These are phyloP conservation scores for Pythium oligandrum DNA, from an alignment of 352 stramenopile genomes.

Conservation along the genomic window DNA sequence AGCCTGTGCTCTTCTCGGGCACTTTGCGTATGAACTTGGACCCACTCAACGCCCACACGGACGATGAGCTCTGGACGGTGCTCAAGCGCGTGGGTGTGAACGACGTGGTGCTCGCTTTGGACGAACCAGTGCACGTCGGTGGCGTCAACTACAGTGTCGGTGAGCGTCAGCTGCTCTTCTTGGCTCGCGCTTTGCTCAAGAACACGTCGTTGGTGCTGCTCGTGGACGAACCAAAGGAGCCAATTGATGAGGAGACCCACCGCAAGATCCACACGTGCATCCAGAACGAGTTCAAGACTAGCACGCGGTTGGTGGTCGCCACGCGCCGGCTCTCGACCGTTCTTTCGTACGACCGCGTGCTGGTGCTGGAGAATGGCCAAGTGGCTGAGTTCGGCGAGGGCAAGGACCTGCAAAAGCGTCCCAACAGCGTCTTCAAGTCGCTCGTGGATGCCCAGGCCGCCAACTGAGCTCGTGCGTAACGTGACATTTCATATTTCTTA, in stretches of 20 bases:
- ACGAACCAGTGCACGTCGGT: conserved; percentile 81
- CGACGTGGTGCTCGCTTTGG: conserved; percentile 46
- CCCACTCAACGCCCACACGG: conserved; percentile 69
- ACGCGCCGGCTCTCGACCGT: conserved; percentile 96
- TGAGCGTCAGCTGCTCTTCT: conserved; percentile 92
- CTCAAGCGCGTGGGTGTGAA: conserved; percentile 28
- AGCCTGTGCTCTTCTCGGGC: conserved; percentile 90
- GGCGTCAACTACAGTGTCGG: conserved; percentile 93
- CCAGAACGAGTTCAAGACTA: conserved; percentile 46
- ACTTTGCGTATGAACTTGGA: conserved; percentile 88
- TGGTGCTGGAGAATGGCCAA: conserved; percentile 95
- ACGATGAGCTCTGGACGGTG: conserved; percentile 42
- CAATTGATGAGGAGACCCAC: conserved; percentile 88
- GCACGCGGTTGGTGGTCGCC: conserved; percentile 95
- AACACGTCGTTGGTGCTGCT: conserved; percentile 89
- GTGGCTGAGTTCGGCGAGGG: conserved; percentile 89
- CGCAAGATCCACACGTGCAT: conserved; percentile 81
- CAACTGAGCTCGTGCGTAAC: too few species aligned
- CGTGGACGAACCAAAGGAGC: conserved; percentile 97
- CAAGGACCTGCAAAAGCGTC: conserved; percentile 67
- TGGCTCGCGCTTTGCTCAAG: conserved; percentile 89
- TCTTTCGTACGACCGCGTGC: conserved; percentile 94
- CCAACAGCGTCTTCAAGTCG: conserved; percentile 54
- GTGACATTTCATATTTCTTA: too few species aligned
- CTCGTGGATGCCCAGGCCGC: conserved; percentile 31